Conservation (phyloP, 495 filamentous ascomycete genomes). For the Choiromyces venosus region DNA sequence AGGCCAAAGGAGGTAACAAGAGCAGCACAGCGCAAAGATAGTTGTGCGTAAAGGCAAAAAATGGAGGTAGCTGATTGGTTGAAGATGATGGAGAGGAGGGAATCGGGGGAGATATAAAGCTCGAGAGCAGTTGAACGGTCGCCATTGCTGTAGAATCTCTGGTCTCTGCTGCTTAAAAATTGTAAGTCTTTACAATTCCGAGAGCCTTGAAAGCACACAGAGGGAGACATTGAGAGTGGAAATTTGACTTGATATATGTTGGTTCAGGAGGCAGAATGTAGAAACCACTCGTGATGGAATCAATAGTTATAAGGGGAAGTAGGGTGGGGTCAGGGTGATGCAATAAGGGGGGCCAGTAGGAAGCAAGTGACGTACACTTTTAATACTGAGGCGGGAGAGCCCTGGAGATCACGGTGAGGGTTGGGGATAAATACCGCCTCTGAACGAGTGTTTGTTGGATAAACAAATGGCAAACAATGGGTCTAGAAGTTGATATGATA, state of each 20-base stretch:
- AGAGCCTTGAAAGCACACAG: neutral
- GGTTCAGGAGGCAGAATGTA: neutral
- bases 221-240: neutral
- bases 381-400: neutral
- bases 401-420: neutral
- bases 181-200: slow-evolving; percentile 15
- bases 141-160: slow-evolving; percentile 15
- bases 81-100: slow-evolving; percentile 28
- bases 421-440: neutral
- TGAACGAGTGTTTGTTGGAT: neutral
- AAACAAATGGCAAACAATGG: neutral
- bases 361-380: slow-evolving; percentile 20
- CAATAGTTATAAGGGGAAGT: neutral
- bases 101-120: slow-evolving; percentile 28
- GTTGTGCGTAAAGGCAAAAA: slow-evolving; percentile 20
- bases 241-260: neutral
- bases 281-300: neutral
- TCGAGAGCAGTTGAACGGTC: slow-evolving; percentile 28
- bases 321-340: slow-evolving; percentile 20
- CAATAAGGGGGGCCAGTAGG: slow-evolving; percentile 10
- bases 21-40: slow-evolving; percentile 28
- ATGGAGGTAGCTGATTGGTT: slow-evolving; percentile 18
- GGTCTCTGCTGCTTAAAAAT: neutral
- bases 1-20: slow-evolving; percentile 42
- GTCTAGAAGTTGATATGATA: neutral